Evolutionary conservation across 495 filamentous ascomycete genomes (phyloP), one percentile per base, ranked within the genome.

Genomic region (Tuber umbilicatum): DNA sequence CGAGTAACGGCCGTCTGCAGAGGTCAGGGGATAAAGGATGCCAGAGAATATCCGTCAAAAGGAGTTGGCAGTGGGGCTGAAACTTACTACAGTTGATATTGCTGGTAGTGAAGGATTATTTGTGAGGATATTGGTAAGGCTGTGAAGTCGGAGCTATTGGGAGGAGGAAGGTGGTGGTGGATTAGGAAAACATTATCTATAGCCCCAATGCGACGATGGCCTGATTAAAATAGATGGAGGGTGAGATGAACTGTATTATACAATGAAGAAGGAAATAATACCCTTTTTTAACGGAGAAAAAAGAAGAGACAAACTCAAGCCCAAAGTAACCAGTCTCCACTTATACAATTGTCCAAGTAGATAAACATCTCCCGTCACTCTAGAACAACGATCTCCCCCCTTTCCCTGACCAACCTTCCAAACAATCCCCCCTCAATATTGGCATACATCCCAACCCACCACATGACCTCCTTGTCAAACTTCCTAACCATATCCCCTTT

Each of bases 401-500:
- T 64, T 64, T 64, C 55, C 55, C 27, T 64, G 16, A 64, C 17
- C 55, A 64, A 64, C 55, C 27, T 64, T 64, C 55, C 55, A 64
- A 64, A 64, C 10, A 64, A 31, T 17, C 23, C 55, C 27, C 55
- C 27, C 55, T 64, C 55, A 27, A 64, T 31, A 64, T 64, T 64
- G 12, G n/a, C n/a, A 31, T 64, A 64, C 27, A 64, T 64, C 12
- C 55, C 55, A 64, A 64, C n/a, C 55, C 55, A 64, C 55, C 55
- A 64, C 55, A 64, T 64, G 27, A 64, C 55, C 55, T 64, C 55
- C 55, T 14, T 31, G 31, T 64, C 55, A 31, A 31, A 64, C 27
- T 64, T 64, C n/a, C 55, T 64, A 64, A 64, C 55, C 27, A 64
- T 27, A 64, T 64, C 55, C 3, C 55, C 55, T 12, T 31, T 64